Conservation (phyloP, 192 early-diverging fungal species). For the Gaertneriomyces sp. region DNA sequence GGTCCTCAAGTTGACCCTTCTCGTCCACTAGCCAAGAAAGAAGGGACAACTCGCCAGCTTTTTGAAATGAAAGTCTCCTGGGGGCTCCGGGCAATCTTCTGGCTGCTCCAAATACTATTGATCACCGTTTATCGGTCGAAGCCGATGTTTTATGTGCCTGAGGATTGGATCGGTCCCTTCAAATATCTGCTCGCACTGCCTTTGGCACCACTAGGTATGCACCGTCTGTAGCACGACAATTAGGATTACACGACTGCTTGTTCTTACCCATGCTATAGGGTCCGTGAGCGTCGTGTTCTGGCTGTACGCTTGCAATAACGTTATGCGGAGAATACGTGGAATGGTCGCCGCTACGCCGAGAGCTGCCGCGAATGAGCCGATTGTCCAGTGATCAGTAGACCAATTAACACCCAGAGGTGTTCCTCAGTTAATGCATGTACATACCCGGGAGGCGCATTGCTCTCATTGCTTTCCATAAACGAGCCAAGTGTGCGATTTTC, state of each 20-base stretch:
- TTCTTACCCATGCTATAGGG: slow-evolving; percentile 36
- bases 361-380: no score
- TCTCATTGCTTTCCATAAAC: no score
- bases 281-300: slow-evolving; percentile 74
- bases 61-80: slow-evolving; percentile 79
- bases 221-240: not conserved
- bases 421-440: no score
- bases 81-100: slow-evolving; percentile 59
- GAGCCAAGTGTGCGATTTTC: no score
- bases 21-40: slow-evolving; percentile 39
- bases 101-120: slow-evolving; percentile 59
- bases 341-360: no score
- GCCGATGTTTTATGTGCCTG: slow-evolving; percentile 74
- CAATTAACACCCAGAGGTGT: no score
- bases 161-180: slow-evolving; percentile 74
- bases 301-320: slow-evolving; percentile 61
- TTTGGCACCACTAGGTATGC: slow-evolving; percentile 62
- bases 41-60: slow-evolving; percentile 60
- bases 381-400: no score
- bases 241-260: slow-evolving; percentile 7
- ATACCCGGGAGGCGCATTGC: no score
- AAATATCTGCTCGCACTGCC: slow-evolving; percentile 66
- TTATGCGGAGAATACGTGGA: not conserved
- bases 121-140: slow-evolving; percentile 63
- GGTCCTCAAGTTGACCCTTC: not conserved